A percentile compares a stretch with the other conserved stretches of the same genome.
Conservation (phyloP, 768 basidiomycete genomes). For the Vishniacozyma victoriae region DNA sequence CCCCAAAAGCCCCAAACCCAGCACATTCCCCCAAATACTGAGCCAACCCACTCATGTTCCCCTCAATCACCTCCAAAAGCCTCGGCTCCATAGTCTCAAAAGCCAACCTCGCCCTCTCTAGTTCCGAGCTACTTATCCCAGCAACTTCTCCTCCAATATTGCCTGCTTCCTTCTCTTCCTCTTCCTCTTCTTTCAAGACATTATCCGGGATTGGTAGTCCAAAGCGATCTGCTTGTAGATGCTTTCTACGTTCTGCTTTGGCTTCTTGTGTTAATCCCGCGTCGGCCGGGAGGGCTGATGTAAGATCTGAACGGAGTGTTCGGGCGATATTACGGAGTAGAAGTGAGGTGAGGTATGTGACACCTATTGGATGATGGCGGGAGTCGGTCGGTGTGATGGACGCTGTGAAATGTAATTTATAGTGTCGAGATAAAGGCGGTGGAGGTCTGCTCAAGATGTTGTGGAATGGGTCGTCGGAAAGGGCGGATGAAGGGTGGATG, state of each 20-base stretch:
- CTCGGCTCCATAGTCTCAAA: conserved; percentile 60
- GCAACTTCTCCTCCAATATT: conserved; percentile 6
- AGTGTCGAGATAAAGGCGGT: conserved; percentile 65
- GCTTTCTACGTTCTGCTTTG: conserved; percentile 21
- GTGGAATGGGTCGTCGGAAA: conserved; percentile 4
- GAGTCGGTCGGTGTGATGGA: conserved; percentile 51
- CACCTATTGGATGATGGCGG: conserved; percentile 56
- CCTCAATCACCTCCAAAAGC: conserved; percentile 55
- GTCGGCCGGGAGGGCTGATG: conserved; percentile 4
- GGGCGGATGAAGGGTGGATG: conserved; percentile 19
- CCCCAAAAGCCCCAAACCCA: conserved; percentile 16
- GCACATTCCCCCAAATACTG: conserved; percentile 29
- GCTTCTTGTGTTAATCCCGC: conserved; percentile 6
- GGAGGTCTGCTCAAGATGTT: conserved; percentile 59
- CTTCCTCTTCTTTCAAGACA: conserved; percentile 66
- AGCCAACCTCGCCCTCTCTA: conserved; percentile 58
- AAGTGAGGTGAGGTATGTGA: conserved; percentile 64
- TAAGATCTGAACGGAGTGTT: conserved; percentile 53
- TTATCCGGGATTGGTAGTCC: conserved; percentile 67
- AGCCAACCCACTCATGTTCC: conserved; percentile 30
- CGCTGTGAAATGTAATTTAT: conserved; percentile 53
- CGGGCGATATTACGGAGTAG: conserved; percentile 78
- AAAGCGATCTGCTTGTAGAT: conserved; percentile 69
- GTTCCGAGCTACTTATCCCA: conserved; percentile 1
- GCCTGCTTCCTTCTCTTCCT: conserved; percentile 12